A percentile compares a stretch with the other conserved stretches of the same genome.
These are phyloP conservation scores for Colletotrichum sp. DNA, from an alignment of 2,329 filamentous ascomycete species.

Conservation along the genomic window DNA sequence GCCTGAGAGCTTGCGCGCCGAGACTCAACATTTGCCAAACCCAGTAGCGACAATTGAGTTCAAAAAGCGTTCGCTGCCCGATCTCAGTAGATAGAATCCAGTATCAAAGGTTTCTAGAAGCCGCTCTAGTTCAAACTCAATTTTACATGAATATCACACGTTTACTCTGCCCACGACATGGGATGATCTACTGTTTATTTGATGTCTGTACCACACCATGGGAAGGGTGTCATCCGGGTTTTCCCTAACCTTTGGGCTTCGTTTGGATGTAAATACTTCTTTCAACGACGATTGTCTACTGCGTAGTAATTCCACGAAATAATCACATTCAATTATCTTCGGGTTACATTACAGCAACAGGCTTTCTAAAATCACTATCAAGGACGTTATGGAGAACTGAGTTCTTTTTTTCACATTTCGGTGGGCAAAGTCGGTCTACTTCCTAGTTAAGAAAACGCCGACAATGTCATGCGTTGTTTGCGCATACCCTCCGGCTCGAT, in stretches of 20 bases:
- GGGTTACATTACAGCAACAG: rapidly evolving
- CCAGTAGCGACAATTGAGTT: not conserved
- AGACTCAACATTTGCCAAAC: not conserved
- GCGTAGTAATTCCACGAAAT: not conserved
- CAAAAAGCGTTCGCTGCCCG: not conserved
- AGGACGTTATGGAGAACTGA: not conserved
- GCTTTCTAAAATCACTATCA: not conserved
- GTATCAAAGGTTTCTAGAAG: not conserved
- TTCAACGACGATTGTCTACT: not conserved
- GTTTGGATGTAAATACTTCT: not conserved
- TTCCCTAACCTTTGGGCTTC: not conserved
- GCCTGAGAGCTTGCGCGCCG: not conserved
- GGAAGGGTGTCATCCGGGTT: not conserved
- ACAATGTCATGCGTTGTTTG: not conserved
- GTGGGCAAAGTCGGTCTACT: not conserved
- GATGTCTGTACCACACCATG: not conserved
- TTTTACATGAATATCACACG: not conserved
- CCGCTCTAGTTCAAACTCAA: not conserved
- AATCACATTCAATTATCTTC: not conserved
- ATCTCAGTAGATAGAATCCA: not conserved
- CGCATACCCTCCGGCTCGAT: not conserved
- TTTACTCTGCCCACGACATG: not conserved
- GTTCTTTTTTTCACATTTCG: not conserved
- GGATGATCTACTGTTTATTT: not conserved
- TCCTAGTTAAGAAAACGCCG: not conserved